Base-by-base conservation (phyloP, 2,329 filamentous ascomycete genomes). In the Knufia fluminis region DNA sequence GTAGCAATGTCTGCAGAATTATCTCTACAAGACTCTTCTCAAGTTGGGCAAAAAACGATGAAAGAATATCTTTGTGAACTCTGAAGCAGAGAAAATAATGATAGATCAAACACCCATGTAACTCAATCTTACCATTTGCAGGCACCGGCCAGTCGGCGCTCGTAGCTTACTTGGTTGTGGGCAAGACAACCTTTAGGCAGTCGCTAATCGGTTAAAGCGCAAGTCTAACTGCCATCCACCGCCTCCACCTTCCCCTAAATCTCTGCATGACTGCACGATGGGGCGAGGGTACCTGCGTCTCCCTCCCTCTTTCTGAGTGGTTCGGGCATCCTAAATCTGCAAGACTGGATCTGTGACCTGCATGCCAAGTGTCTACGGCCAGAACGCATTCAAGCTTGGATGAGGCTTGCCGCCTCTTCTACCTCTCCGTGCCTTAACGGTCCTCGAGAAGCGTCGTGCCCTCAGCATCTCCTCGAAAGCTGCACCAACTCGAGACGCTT, bases 171-270 rank as follows among this genome's bases (percentile, higher is more conserved):
- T 22, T 19, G 26, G 16, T 32, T 10, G 16, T 16, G 23, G n/a
- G 24, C 4, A 8, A n/a, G 20, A 3, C 16, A 3, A 19, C 19
- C 28, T 3, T 35, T 45, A 45, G 17, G 42, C 42, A 7, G 12
- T 19, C 14, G 10, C 42, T n/a, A 45, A 45, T 16, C 19, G 6
- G 32, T 23, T 14, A 23, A 26, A 24, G 16, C 8, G 4, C 3
- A 46, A 46, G 44, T 31, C 14, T 31, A 38, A n/a, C 4, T 10
- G 23, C 33, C 4, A 10, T 20, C 26, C 23, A 8, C 16, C 17
- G 8, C 26, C 31, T 38, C 45, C 45, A 48, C 45, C 17, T 48
- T 48, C 45, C 22, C 45, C 45, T 46, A 23, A 38, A 46, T 36
- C 22, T 36, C 32, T n/a, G 12, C 16, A 16, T n/a, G 16, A 14